A percentile compares a stretch with the other conserved stretches of the same genome.
These are phyloP conservation scores for Penicillium fimorum DNA, from an alignment of 495 filamentous ascomycete species.

Conservation along the genomic window DNA sequence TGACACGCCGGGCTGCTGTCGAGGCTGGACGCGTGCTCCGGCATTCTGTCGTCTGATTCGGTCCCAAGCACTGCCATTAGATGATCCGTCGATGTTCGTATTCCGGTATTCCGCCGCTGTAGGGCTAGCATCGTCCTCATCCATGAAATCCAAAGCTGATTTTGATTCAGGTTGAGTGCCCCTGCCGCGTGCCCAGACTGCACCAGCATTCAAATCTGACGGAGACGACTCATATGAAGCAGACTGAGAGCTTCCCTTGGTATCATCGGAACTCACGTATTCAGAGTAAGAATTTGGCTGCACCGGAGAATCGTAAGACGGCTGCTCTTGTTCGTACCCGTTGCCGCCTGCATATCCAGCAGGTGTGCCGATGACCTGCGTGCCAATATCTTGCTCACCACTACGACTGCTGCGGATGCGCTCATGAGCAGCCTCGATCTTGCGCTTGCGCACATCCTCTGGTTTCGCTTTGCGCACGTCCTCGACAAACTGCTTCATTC, in stretches of 20 bases:
- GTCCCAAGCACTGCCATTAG: conserved; percentile 40
- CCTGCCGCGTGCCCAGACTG: conserved; percentile 4
- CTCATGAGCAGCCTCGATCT: conserved; percentile 19
- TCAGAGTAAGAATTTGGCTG: conserved; percentile 5
- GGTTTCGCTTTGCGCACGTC: conserved; percentile 21
- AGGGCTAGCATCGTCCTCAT: conserved; percentile 43
- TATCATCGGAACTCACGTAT: conserved; percentile 4
- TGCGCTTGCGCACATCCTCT: conserved; percentile 28
- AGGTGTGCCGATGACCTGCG: conserved; percentile 6
- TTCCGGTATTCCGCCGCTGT: conserved; percentile 36
- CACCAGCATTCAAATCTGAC: neutral
- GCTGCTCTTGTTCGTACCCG: conserved; percentile 8
- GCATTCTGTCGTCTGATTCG: conserved; percentile 37
- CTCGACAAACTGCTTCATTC: conserved; percentile 25
- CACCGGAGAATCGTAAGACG: conserved; percentile 4
- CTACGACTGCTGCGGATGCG: conserved; percentile 6
- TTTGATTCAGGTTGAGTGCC: conserved; percentile 3
- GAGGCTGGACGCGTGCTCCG: conserved; percentile 6
- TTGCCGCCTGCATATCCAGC: neutral
- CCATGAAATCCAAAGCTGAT: conserved; percentile 29
- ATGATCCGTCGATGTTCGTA: conserved; percentile 15
- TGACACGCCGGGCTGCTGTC: conserved; percentile 9
- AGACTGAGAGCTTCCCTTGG: neutral
- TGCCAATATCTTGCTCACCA: conserved; percentile 11
- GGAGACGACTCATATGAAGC: neutral